A percentile compares a stretch with the other conserved stretches of the same genome.
Evolutionary conservation across 225 moss, liverwort and hornwort genomes (phyloP).

Genomic region (Marchantia paleacea): DNA sequence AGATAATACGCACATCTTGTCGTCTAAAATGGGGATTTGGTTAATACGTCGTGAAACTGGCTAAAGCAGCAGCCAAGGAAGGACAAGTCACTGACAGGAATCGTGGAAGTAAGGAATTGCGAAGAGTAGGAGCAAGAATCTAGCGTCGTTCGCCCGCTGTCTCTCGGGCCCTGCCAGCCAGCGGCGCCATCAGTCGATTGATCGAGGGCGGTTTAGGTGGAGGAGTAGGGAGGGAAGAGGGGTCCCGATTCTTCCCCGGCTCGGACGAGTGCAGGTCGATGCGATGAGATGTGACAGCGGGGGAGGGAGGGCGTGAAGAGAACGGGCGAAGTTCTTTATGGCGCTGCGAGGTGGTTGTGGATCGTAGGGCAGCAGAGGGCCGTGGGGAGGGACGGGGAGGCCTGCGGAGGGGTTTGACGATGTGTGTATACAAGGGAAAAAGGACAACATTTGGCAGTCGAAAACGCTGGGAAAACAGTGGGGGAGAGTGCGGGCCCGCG

Average conservation of each 20-base stretch:
- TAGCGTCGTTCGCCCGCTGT: background rate
- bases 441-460: conserved; percentile 37
- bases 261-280: background rate
- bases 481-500: conserved; percentile 17
- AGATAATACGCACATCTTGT: background rate
- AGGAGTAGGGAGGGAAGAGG: background rate
- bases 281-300: background rate
- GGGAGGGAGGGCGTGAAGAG: background rate
- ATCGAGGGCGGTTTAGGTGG: background rate
- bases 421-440: conserved; percentile 1
- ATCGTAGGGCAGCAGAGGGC: background rate
- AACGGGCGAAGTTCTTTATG: background rate
- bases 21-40: background rate
- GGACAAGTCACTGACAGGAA: background rate
- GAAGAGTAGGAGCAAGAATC: background rate
- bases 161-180: too few relatives aligned
- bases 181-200: background rate
- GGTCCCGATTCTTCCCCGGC: background rate
- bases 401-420: background rate
- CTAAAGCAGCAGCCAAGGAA: background rate
- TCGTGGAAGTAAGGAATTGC: background rate
- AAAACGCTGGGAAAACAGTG: conserved; percentile 35
- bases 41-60: background rate
- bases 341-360: background rate
- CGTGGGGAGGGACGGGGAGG: background rate